Percentiles rank a stretch among this genome's conserved stretches.
Conservation (phyloP, 176 grass and related monocot species). For the Zoysia japonica region DNA sequence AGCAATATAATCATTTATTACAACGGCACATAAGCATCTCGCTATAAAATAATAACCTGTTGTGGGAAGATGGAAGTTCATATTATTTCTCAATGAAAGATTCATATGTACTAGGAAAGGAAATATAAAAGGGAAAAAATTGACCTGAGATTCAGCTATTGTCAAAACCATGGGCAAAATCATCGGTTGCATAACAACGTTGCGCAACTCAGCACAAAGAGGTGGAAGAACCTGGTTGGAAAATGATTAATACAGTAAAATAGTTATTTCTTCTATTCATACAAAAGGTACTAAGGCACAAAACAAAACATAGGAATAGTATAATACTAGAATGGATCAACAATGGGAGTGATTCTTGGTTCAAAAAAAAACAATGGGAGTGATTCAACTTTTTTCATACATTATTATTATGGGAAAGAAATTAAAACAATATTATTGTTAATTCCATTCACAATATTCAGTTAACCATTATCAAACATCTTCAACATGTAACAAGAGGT, state of each 20-base stretch:
- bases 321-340: conserved; percentile 13
- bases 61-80: neutral
- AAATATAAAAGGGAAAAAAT: conserved; percentile 26
- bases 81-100: conserved; percentile 14
- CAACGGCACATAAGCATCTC: conserved; percentile 16
- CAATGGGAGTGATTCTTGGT: conserved; percentile 5
- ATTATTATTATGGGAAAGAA: neutral
- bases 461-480: neutral
- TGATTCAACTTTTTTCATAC: neutral
- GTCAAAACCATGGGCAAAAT: conserved; percentile 99
- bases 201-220: conserved; percentile 93
- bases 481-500: conserved; percentile 13
- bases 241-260: conserved; percentile 36
- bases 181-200: conserved; percentile 98
- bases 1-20: conserved; percentile 10
- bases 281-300: neutral
- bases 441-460: conserved; percentile 18
- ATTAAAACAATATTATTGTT: neutral
- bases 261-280: neutral
- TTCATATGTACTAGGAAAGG: neutral
- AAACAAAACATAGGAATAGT: neutral
- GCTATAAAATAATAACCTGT: neutral
- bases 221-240: conserved; percentile 87
- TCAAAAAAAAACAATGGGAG: conserved; percentile 8
- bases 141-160: conserved; percentile 91